Conservation (phyloP, 176 grass and related monocot species). For the Alloteropsis semialata region DNA sequence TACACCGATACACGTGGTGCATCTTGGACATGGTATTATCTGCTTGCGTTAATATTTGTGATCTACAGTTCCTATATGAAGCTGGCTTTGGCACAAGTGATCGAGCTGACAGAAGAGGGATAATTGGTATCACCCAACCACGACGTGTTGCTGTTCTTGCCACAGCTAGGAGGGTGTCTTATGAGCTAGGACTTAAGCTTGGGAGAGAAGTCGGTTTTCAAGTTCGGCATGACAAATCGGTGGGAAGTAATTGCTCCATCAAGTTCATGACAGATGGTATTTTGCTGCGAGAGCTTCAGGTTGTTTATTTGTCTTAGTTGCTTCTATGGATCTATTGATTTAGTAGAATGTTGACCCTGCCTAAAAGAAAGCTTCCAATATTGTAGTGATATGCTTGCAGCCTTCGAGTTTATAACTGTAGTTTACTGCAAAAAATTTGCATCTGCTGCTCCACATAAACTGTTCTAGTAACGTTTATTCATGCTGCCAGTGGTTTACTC, state of each 20-base stretch:
- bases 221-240: constrained; percentile 88
- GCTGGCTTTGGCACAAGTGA: constrained; percentile 88
- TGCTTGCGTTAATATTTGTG: constrained; percentile 16
- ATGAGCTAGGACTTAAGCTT: constrained; percentile 79
- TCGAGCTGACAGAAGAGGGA: constrained; percentile 72
- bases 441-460: not conserved
- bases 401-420: not conserved
- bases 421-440: not conserved
- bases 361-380: constrained; percentile 4
- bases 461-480: not conserved
- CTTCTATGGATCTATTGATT: constrained; percentile 26
- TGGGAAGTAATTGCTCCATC: constrained; percentile 81
- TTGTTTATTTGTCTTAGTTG: constrained; percentile 34
- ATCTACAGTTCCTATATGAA: constrained; percentile 88
- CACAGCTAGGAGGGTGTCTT: constrained; percentile 81
- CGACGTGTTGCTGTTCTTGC: constrained; percentile 93
- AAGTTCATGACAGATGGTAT: constrained; percentile 99
- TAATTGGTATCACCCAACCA: constrained; percentile 96
- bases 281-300: constrained; percentile 95
- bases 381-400: not conserved
- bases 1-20: constrained; percentile 20
- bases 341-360: not conserved
- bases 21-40: constrained; percentile 26
- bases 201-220: constrained; percentile 97
- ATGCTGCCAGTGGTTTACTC: not conserved